Evolutionary conservation across 768 basidiomycete genomes (phyloP), one percentile per base, ranked within the genome.

Genomic region (Filobasidium floriforme): DNA sequence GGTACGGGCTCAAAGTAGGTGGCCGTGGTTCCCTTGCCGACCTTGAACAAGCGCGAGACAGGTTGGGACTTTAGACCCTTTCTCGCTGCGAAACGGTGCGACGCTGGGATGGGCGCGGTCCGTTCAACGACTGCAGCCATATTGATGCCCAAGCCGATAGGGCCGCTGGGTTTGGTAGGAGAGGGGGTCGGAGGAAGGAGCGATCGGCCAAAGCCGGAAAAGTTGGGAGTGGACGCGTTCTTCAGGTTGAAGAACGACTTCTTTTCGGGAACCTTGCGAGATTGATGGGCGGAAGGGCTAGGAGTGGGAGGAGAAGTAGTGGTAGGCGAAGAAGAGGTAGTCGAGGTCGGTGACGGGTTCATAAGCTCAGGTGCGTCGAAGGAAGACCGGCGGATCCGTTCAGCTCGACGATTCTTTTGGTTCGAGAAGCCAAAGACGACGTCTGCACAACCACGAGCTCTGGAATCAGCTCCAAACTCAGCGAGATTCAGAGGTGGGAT

Each of bases 1-100:
- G 12, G 54, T 15, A 57, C 54, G 4, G 54, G 54, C 24, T 57
- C 54, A 32, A 57, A 57, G 54, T 26, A 57, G 54, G 24, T 32
- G 26, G 54, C 54, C 54, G 24, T 14, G 14, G 12, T 32, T 2
- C 54, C 54, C 29, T 32, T 22, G 15, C 54, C 54, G 24, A 57
- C 54, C 15, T 57, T 57, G 54, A 57, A 57, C 54, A 57, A 24
- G 19, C 46, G 18, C 12, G 46, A 51, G 12, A 24, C 24, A 6
- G 46, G 24, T 12, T 24, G 19, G 46, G 46, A 4, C 6, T 18
- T 51, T 3, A 37, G 32, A 37, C 32, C 32, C 9, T 37, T 37
- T 37, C 32, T 37, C 32, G 32, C 32, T 37, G 32, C 46, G 46
- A 51, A 51, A 12, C 46, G 24, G 12, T 51, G 32, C 32, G 32